phyloP scores from a whole-genome alignment of 257 asterid genomes.

The Solanum piurae region DNA sequence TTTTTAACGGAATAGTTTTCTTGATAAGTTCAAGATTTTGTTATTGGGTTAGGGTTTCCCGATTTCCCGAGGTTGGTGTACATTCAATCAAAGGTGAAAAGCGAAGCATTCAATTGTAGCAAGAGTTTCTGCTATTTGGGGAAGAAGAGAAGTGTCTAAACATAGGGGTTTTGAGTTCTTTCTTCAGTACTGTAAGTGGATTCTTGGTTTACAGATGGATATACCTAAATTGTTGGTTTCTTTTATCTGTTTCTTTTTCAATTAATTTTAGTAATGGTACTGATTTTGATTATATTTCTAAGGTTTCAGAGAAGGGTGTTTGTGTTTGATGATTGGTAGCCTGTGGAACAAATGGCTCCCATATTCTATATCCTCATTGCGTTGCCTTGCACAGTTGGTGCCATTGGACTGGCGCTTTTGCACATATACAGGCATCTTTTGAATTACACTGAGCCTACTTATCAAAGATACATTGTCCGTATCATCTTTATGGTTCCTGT shows the following conservation, averaged over 20 bases:
- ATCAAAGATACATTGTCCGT: slow-evolving; percentile 92
- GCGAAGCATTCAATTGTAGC: background rate
- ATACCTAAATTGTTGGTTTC: background rate
- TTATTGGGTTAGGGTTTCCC: background rate
- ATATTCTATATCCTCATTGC: slow-evolving; percentile 67
- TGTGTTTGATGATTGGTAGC: background rate
- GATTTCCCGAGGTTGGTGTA: background rate
- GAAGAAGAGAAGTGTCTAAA: background rate
- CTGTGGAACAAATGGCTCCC: slow-evolving; percentile 52
- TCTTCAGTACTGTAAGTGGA: background rate
- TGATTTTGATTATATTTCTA: background rate
- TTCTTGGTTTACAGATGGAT: background rate
- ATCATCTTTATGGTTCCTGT: slow-evolving; percentile 98
- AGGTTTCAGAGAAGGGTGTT: background rate
- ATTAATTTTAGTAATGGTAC: background rate
- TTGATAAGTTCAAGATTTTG: background rate
- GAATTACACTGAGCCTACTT: slow-evolving; percentile 93
- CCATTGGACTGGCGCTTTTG: slow-evolving; percentile 54
- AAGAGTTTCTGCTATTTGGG: background rate
- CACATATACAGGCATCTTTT: slow-evolving; percentile 85
- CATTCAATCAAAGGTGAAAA: background rate
- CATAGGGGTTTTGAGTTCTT: background rate
- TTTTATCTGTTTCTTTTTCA: background rate
- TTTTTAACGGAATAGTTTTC: background rate
- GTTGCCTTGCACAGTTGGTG: slow-evolving; percentile 80